Evolutionary conservation across 2,329 filamentous ascomycete species (phyloP).

Genomic region (Elsinoe perseae): DNA sequence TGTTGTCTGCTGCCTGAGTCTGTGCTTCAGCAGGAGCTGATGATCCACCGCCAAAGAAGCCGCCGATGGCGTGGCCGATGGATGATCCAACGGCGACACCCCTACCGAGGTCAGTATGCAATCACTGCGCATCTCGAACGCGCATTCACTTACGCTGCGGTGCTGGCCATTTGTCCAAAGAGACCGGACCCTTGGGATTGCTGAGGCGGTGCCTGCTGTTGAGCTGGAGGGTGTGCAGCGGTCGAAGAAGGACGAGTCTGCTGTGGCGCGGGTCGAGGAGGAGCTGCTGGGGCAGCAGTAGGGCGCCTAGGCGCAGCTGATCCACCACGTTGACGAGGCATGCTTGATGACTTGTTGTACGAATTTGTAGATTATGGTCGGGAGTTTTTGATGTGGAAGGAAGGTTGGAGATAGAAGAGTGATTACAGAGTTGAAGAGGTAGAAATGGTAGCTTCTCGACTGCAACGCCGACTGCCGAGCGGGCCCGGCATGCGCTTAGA

Average conservation of each 20-base stretch:
- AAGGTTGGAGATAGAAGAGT: neutral
- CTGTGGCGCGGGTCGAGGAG: constrained; percentile 59
- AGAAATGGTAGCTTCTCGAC: constrained; percentile 15
- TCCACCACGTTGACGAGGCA: constrained; percentile 44
- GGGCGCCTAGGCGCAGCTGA: constrained; percentile 39
- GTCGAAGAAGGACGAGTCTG: constrained; percentile 47
- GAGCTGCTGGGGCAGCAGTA: constrained; percentile 35
- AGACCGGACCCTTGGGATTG: constrained; percentile 65
- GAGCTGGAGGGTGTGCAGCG: constrained; percentile 37
- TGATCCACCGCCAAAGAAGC: constrained; percentile 72
- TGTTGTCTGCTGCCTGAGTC: constrained; percentile 36
- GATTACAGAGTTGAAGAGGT: constrained; percentile 13
- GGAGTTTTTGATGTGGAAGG: neutral
- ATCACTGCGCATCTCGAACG: neutral
- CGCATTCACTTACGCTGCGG: constrained; percentile 74
- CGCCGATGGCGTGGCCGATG: constrained; percentile 88
- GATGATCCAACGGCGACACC: constrained; percentile 95
- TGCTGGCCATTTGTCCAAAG: constrained; percentile 94
- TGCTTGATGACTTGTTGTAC: constrained; percentile 23
- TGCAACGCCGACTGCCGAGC: neutral
- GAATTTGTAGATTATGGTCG: neutral
- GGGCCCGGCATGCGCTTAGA: constrained; percentile 8
- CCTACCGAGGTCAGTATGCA: constrained; percentile 42
- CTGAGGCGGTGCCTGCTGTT: constrained; percentile 44
- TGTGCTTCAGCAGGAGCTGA: constrained; percentile 45